Evolutionary conservation across 257 asterid genomes (phyloP).

Genomic region (Petrea volubilis): DNA sequence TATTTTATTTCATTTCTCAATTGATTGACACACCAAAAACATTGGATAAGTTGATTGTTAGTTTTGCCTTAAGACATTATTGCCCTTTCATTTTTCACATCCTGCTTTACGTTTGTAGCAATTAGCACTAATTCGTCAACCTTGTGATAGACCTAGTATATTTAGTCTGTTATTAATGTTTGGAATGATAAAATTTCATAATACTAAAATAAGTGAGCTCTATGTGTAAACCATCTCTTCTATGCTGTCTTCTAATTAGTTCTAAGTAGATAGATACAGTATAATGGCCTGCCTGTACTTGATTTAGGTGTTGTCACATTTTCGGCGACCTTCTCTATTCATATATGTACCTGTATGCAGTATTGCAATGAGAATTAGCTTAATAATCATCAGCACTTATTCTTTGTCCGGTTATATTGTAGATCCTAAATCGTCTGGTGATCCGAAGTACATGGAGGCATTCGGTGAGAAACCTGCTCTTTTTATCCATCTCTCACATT

Average conservation of each 20-base stretch:
- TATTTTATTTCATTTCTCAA: neutral
- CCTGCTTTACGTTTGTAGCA: neutral
- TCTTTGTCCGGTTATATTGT: slow-evolving; percentile 39
- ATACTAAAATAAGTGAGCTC: neutral
- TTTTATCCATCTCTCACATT: slow-evolving; percentile 11
- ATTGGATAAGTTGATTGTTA: neutral
- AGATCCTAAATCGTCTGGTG: slow-evolving; percentile 82
- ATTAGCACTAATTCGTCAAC: neutral
- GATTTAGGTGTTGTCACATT: neutral
- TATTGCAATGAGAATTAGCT: neutral
- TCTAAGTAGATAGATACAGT: neutral
- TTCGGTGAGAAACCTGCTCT: slow-evolving; percentile 59
- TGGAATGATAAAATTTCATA: neutral
- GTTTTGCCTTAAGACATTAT: neutral
- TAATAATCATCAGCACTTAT: slow-evolving; percentile 13
- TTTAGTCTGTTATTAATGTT: neutral
- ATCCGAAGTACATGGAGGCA: slow-evolving; percentile 76
- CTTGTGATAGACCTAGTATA: neutral
- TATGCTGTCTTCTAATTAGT: neutral
- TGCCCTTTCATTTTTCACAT: neutral
- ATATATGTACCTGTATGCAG: neutral
- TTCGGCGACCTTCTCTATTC: slow-evolving; percentile 5
- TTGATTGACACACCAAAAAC: neutral
- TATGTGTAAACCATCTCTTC: neutral
- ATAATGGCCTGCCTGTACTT: slow-evolving; percentile 5